These are phyloP conservation scores for Hymenoscyphus infarciens DNA, from an alignment of 2,329 filamentous ascomycete genomes.

Conservation along the genomic window DNA sequence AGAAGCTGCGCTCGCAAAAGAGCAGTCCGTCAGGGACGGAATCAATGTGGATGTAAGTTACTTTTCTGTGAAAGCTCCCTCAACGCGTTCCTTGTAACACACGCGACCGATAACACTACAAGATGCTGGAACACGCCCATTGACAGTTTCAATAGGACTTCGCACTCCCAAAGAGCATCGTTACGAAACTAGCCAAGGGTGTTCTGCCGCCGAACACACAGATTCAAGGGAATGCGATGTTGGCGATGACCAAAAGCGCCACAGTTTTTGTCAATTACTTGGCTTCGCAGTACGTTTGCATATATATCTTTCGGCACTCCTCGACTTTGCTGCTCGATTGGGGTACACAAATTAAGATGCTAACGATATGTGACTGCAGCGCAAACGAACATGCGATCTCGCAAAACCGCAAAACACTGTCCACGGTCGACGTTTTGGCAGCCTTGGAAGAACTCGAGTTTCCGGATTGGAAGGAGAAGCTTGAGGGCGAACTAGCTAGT, in stretches of 20 bases:
- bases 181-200: constrained; percentile 74
- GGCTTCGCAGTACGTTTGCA: constrained; percentile 61
- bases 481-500: constrained; percentile 77
- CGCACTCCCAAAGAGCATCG: constrained; percentile 74
- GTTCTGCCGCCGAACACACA: constrained; percentile 77
- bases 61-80: neutral
- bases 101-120: neutral
- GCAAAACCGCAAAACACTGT: constrained; percentile 74
- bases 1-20: constrained; percentile 35
- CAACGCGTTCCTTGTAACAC: neutral
- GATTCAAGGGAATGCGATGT: constrained; percentile 76
- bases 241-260: constrained; percentile 76
- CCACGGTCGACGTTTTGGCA: constrained; percentile 70
- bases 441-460: constrained; percentile 76
- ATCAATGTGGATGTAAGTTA: constrained; percentile 49
- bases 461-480: constrained; percentile 61
- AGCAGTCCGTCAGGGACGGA: constrained; percentile 28
- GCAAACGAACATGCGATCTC: constrained; percentile 67
- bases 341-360: neutral
- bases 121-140: neutral
- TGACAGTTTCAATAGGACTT: constrained; percentile 54
- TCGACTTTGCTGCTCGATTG: neutral
- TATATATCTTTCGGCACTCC: neutral
- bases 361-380: constrained; percentile 40
- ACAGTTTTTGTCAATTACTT: constrained; percentile 83